Base-by-base conservation (phyloP, 768 basidiomycete genomes). In the Leccinellum albellum region DNA sequence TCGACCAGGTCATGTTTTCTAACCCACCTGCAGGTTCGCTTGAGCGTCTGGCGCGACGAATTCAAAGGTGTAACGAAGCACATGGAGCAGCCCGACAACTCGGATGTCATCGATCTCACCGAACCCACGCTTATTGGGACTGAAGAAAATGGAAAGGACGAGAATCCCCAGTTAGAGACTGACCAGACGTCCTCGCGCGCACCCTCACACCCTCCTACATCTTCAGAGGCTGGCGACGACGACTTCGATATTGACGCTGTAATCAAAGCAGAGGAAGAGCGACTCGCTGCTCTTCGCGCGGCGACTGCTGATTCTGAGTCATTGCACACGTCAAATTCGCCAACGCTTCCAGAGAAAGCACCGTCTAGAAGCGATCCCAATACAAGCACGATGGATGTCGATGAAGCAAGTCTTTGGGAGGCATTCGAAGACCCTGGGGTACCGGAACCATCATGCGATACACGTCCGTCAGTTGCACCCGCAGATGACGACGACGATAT, bases 41-140 rank as follows among this genome's bases (percentile, higher is more conserved):
- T 92, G 23, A 82, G 86, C n/a, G 83, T 85, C 20, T 94, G 89
- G 88, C 77, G 81, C 54, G 89, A 93, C 67, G 86, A 91, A 68
- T 81, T 79, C 31, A 74, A 79, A 26, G 79, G 79, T 6, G 53
- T 74, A 17, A 62, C 73, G 51, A 74, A 80, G 28, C 76, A 73
- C 23, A 65, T 58, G n/a, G 65, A 73, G 24, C 35, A 54, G 29
- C 53, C 15, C 14, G 63, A 61, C 5, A 65, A 62, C 13, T 10
- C 44, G 2, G 71, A 72, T 21, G 59, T 71, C 23, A 70, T 72
- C 46, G 72, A 73, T 55, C 69, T 68, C 20, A 68, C 72, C 6
- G 63, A 64, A 47, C 59, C 64, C 23, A 71, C 65, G 3, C 65
- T 63, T 9, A 61, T 68, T 6, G 72, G 59, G 26, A 64, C 66